phyloP scores from a whole-genome alignment of 139 green algal genomes.

The Volvox africanus region DNA sequence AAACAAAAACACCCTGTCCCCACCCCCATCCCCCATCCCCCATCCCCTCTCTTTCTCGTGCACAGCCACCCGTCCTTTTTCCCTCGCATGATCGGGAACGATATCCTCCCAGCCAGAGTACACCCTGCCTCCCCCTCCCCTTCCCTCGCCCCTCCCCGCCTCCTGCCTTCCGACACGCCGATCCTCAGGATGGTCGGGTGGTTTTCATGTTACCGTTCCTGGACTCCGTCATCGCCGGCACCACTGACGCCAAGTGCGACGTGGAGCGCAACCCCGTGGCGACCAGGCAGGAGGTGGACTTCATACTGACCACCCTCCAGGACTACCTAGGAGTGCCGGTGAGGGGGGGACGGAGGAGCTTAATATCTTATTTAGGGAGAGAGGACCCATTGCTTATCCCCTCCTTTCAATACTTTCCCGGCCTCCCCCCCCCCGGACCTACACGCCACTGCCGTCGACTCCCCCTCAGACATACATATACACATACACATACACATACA shows the following conservation, averaged over 20 bases:
- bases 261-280: constrained; percentile 77
- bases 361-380: too few species aligned
- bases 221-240: constrained; percentile 92
- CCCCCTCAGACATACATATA: background rate
- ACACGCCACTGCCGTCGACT: too few species aligned
- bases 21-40: too few species aligned
- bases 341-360: background rate
- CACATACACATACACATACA: background rate
- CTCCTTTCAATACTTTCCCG: too few species aligned
- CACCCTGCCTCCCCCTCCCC: too few species aligned
- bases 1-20: too few species aligned
- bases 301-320: constrained; percentile 94
- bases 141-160: background rate
- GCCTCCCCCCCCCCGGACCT: background rate
- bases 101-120: too few species aligned
- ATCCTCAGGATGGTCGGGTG: constrained; percentile 89
- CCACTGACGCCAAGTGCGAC: constrained; percentile 78
- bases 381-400: background rate
- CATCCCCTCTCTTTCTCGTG: too few species aligned
- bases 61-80: too few species aligned
- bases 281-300: constrained; percentile 89
- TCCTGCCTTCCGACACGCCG: background rate
- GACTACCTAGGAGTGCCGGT: constrained; percentile 93
- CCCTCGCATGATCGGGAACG: too few species aligned
- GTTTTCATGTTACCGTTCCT: constrained; percentile 97